Base-by-base conservation (phyloP, 1,284 basidiomycete genomes). In the Acaromyces ingoldii region DNA sequence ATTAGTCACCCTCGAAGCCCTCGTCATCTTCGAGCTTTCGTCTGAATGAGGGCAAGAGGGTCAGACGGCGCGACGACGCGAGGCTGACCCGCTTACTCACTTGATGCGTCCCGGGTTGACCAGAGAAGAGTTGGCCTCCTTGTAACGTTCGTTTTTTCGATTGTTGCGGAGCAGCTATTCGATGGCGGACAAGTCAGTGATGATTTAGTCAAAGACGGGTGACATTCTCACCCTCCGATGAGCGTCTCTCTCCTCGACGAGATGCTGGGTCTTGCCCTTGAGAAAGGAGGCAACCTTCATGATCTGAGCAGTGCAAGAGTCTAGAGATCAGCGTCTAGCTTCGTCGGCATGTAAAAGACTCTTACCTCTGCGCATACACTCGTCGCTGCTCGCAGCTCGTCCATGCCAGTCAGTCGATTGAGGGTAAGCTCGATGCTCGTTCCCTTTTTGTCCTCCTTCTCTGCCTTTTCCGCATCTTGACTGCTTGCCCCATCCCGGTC, bases 81-180 rank as follows among this genome's bases (percentile, higher is more conserved):
- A n/a, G n/a, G n/a, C n/a, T n/a, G n/a, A n/a, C n/a, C n/a, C n/a
- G n/a, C n/a, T n/a, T n/a, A n/a, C n/a, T n/a, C n/a, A n/a, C 25
- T 45, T 45, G 4, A 45, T 22, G n/a, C 42, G 17, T 10, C 42
- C 42, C 25, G 42, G 42, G 34, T 45, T 45, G 4, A 45, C 42
- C 42, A 45, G 24, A 6, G 21, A 26, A 5, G 42, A 11, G 34
- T 28, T 45, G 25, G 17, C 29, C 22, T 45, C 42, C 19, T 25
- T 28, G 34, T 22, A 45, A 13, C 42, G 19, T 30, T 45, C 42
- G 34, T 45, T n/a, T 22, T 25, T n/a, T 26, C 42, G 42, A 45
- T 45, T 45, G 25, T 45, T 28, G 13, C 34, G 42, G 17, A 45
- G 13, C 4, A 45, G 26, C 25, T 45, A n/a, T n/a, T n/a, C n/a